Base-by-base conservation (phyloP, 139 green algal genomes). In the Dunaliella primolecta region DNA sequence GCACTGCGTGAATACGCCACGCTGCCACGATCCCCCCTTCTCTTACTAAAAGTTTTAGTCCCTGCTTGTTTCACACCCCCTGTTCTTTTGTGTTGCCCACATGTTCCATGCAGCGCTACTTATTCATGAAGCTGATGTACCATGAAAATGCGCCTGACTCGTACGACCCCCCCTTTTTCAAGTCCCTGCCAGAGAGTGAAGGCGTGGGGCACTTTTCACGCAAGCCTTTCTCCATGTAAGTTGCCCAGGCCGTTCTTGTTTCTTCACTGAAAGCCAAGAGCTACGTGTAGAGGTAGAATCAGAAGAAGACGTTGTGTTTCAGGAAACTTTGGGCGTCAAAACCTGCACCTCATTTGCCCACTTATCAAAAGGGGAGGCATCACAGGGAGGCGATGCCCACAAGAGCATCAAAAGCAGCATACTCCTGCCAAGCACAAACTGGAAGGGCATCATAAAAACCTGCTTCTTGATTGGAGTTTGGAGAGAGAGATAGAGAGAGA, bases 81-180 rank as follows among this genome's bases (percentile, higher is more conserved):
- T n/a, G n/a, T n/a, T n/a, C n/a, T n/a, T n/a, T n/a, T n/a, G n/a
- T n/a, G n/a, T n/a, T n/a, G n/a, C n/a, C n/a, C n/a, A n/a, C n/a
- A n/a, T n/a, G n/a, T 64, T 64, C 7, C 46, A 15, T 38, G 75
- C 75, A 96, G 91, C 88, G 94, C 33, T 96, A 90, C 86, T 83
- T 97, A 1, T 96, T 96, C 90, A 96, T 95, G 88, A 95, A 94
- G 88, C 78, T 96, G 83, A 90, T 86, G 23, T 97, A 96, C 90
- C 88, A 94, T 71, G 93, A 96, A 15, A 57, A 95, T 86, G 92
- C 89, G 2, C 94, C 94, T 21, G 93, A 94, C 1, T 92, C 94
- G 55, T 97, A 96, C 75, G 92, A 97, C 91, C 94, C 94, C 20
- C 93, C 94, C 24, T 91, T 89, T 84, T 97, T 97, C 57, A 75